Evolutionary conservation across 2,329 filamentous ascomycete species (phyloP).

Genomic region (Phyllosticta paracitricarpa): DNA sequence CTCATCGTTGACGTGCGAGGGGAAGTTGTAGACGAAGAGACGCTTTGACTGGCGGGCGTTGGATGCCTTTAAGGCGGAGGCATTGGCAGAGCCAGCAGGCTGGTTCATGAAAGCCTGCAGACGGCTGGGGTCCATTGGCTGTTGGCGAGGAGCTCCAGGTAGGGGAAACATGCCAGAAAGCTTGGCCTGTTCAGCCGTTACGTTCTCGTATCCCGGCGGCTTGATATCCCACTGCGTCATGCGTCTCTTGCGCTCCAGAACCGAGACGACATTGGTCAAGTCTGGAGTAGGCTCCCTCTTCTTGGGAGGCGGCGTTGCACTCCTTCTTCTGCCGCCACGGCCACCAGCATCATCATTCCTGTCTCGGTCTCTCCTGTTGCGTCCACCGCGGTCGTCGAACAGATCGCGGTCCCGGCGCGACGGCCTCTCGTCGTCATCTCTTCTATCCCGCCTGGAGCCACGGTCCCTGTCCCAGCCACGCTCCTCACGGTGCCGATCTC

Average conservation of each 20-base stretch:
- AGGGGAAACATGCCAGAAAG: constrained; percentile 98
- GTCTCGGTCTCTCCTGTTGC: constrained; percentile 39
- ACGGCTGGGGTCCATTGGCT: constrained; percentile 88
- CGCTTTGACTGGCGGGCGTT: constrained; percentile 93
- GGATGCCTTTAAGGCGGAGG: constrained; percentile 76
- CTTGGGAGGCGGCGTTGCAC: constrained; percentile 67
- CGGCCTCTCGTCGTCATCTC: constrained; percentile 11
- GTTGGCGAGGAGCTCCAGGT: constrained; percentile 86
- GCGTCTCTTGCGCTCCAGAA: constrained; percentile 79
- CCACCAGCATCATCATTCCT: constrained; percentile 37
- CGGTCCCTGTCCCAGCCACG: constrained; percentile 58
- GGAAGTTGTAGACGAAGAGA: constrained; percentile 77
- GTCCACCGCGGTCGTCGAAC: constrained; percentile 41
- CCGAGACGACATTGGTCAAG: constrained; percentile 71
- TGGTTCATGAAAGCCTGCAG: constrained; percentile 94
- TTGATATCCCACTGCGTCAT: constrained; percentile 99
- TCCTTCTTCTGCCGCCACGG: constrained; percentile 54
- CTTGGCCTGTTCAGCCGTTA: constrained; percentile 97
- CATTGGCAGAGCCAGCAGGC: constrained; percentile 60
- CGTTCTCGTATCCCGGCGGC: constrained; percentile 93
- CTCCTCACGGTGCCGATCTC: constrained; percentile 42
- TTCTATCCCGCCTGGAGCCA: constrained; percentile 21
- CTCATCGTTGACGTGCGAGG: constrained; percentile 64
- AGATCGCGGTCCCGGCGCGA: constrained; percentile 49
- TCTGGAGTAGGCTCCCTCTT: constrained; percentile 95